Conservation (phyloP, 1,284 basidiomycete species). For the Puccinia horiana region DNA sequence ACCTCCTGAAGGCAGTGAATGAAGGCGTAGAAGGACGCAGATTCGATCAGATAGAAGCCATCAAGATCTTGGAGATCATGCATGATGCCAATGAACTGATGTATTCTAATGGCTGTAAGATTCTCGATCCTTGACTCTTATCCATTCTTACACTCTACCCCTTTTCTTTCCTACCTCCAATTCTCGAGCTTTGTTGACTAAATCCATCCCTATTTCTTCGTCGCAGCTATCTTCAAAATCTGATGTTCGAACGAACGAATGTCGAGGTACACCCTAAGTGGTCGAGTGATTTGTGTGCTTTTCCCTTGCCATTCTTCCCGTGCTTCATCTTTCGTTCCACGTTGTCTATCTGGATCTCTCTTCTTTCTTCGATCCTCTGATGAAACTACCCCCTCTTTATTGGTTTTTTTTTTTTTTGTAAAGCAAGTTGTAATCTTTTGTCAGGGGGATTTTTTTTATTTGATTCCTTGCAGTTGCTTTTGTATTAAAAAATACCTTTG, state of each 20-base stretch:
- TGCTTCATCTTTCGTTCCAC: not conserved
- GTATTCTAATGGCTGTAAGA: conserved; percentile 70
- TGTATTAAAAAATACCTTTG: too few species aligned
- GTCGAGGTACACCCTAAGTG: not conserved
- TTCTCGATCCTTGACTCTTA: not conserved
- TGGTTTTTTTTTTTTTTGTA: not conserved
- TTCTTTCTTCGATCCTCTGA: too few species aligned
- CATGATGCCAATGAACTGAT: conserved; percentile 80
- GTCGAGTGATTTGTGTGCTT: not conserved
- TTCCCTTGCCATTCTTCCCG: not conserved
- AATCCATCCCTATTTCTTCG: not conserved
- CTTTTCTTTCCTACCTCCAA: not conserved
- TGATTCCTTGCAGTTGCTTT: too few species aligned
- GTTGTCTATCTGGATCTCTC: not conserved
- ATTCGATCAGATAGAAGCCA: conserved; percentile 65
- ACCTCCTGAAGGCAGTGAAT: conserved; percentile 77
- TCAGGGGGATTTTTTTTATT: too few species aligned
- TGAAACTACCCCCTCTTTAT: not conserved
- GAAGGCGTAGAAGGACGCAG: conserved; percentile 66
- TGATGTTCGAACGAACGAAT: not conserved
- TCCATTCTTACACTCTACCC: not conserved
- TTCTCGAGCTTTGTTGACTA: not conserved
- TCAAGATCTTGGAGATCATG: conserved; percentile 66
- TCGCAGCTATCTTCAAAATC: not conserved
- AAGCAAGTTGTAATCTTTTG: not conserved